phyloP scores from a whole-genome alignment of 495 filamentous ascomycete genomes.

The Aspergillus bridgeri region DNA sequence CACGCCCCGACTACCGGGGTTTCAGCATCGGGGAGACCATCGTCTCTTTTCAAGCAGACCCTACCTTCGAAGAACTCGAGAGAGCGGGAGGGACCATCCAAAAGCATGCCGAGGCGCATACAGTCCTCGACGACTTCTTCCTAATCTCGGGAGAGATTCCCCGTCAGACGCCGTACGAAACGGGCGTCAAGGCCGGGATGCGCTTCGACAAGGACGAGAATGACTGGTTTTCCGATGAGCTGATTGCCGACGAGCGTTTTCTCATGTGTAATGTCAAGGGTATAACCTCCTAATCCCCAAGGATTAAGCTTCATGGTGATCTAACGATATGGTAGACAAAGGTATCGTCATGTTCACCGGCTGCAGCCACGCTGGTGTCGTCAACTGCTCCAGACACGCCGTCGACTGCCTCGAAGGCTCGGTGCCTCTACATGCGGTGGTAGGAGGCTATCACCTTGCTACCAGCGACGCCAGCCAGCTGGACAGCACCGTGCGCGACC shows the following conservation, averaged over 20 bases:
- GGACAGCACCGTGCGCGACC: conserved; percentile 44
- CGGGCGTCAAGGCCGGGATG: conserved; percentile 47
- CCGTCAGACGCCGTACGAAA: conserved; percentile 51
- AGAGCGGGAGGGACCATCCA: conserved; percentile 43
- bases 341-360: conserved; percentile 61
- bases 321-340: conserved; percentile 31
- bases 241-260: conserved; percentile 57
- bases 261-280: conserved; percentile 58
- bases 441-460: conserved; percentile 61
- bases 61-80: conserved; percentile 51
- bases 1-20: conserved; percentile 53
- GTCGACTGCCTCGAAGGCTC: conserved; percentile 32
- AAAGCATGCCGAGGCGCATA: conserved; percentile 46
- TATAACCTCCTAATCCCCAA: conserved; percentile 12
- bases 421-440: conserved; percentile 52
- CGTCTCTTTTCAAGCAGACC: conserved; percentile 56
- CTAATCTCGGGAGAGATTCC: conserved; percentile 58
- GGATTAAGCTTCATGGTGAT: neutral
- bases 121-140: conserved; percentile 53
- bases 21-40: conserved; percentile 39
- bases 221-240: conserved; percentile 53
- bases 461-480: conserved; percentile 43
- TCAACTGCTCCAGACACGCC: conserved; percentile 54
- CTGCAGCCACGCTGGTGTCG: conserved; percentile 60
- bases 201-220: conserved; percentile 41